These are phyloP conservation scores for Yamadazyma sp. DNA, from an alignment of 805 yeast species.

Conservation along the genomic window DNA sequence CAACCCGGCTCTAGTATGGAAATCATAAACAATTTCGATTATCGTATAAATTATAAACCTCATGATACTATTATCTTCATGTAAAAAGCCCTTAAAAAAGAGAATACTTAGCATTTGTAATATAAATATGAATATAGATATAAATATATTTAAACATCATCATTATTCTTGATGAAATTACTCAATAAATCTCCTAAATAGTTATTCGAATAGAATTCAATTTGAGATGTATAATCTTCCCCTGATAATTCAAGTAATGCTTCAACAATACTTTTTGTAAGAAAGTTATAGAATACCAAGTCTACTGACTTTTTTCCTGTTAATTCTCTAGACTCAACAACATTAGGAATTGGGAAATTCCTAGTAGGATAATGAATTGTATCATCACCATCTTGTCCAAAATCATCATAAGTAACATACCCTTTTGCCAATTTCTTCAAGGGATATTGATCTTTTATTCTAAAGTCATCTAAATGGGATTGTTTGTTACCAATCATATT, in stretches of 20 bases:
- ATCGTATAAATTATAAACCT: constrained; percentile 64
- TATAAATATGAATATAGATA: no score
- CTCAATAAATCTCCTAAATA: constrained; percentile 34
- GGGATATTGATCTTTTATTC: constrained; percentile 1
- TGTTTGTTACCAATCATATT: background rate
- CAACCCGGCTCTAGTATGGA: constrained; percentile 25
- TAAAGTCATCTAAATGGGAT: no score
- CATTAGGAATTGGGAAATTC: constrained; percentile 71
- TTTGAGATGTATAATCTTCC: constrained; percentile 12
- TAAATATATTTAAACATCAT: constrained; percentile 16
- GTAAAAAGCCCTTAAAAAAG: background rate
- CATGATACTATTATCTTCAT: constrained; percentile 37
- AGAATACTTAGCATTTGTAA: background rate
- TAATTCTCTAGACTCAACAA: constrained; percentile 53
- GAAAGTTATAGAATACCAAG: constrained; percentile 76
- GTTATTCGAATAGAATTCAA: constrained; percentile 25
- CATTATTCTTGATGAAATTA: constrained; percentile 22
- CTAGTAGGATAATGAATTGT: constrained; percentile 63
- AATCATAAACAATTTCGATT: constrained; percentile 58
- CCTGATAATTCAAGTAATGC: constrained; percentile 30
- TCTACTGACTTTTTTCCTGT: constrained; percentile 44
- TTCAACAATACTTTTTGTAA: constrained; percentile 36
- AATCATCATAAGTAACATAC: constrained; percentile 78
- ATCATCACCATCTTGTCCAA: constrained; percentile 84
- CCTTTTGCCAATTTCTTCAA: constrained; percentile 51